Conservation (phyloP, 2,329 filamentous ascomycete species). For the Paecilomyces sp. region DNA sequence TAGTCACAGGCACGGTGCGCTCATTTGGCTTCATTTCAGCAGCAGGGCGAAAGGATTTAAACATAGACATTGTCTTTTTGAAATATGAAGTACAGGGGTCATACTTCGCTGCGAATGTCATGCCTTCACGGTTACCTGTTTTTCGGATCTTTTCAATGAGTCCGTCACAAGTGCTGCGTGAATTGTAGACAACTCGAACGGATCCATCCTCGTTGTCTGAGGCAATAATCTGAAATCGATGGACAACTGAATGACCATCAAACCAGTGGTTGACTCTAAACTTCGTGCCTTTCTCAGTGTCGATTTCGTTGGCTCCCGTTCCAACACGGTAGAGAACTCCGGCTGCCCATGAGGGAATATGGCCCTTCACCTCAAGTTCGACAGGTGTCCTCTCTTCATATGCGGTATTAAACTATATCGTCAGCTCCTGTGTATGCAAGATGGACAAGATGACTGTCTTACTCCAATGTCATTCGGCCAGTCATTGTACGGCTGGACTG, state of each 20-base stretch:
- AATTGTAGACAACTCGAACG: conserved; percentile 60
- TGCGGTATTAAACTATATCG: conserved; percentile 56
- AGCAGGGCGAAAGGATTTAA: conserved; percentile 27
- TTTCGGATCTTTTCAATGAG: conserved; percentile 55
- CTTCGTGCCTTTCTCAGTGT: conserved; percentile 51
- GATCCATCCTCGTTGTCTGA: conserved; percentile 22
- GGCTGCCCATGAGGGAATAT: conserved; percentile 63
- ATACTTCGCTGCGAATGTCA: conserved; percentile 63
- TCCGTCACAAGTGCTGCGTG: conserved; percentile 59
- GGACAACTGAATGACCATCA: conserved; percentile 64
- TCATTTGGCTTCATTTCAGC: conserved; percentile 24
- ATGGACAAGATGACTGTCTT: conserved; percentile 12
- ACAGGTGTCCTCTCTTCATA: conserved; percentile 61
- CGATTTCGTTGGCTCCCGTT: conserved; percentile 57
- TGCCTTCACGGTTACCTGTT: conserved; percentile 49
- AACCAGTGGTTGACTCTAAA: conserved; percentile 70
- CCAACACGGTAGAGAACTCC: conserved; percentile 70
- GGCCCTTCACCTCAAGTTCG: conserved; percentile 55
- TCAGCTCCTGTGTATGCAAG: conserved; percentile 7
- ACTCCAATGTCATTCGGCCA: conserved; percentile 49
- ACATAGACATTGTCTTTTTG: conserved; percentile 61
- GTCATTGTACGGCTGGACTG: conserved; percentile 27
- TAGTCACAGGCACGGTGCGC: conserved; percentile 58
- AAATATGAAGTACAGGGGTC: conserved; percentile 72
- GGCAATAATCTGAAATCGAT: conserved; percentile 63